Conservation (phyloP, 2,329 filamentous ascomycete genomes). For the Trichoderma cornu-damae region DNA sequence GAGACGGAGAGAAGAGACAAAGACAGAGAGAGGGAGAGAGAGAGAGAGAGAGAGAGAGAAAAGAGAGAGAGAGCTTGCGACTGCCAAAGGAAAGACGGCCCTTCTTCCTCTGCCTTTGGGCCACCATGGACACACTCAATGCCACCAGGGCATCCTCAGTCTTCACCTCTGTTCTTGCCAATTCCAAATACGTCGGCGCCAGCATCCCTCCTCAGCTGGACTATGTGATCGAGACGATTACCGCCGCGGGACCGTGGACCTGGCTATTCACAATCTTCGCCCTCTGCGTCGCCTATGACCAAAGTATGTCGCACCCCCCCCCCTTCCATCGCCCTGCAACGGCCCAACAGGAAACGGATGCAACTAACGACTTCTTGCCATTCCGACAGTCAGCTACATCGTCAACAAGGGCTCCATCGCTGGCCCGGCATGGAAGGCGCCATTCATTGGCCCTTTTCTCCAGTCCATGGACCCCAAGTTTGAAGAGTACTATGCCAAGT, state of each 20-base stretch:
- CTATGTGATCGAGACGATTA: constrained; percentile 49
- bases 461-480: constrained; percentile 90
- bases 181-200: constrained; percentile 48
- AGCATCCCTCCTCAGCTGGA: constrained; percentile 53
- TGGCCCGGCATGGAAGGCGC: constrained; percentile 69
- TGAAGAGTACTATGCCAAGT: constrained; percentile 85
- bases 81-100: background rate
- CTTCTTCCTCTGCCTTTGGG: background rate
- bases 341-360: background rate
- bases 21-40: background rate
- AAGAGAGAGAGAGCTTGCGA: background rate
- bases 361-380: background rate
- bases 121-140: constrained; percentile 43
- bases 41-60: background rate
- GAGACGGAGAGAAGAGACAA: too few relatives aligned
- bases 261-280: constrained; percentile 66
- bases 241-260: constrained; percentile 55
- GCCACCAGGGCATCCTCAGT: constrained; percentile 60
- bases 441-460: constrained; percentile 93
- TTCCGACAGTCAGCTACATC: constrained; percentile 64
- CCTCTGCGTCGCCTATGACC: constrained; percentile 76
- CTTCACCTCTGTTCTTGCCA: constrained; percentile 65
- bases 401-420: constrained; percentile 69
- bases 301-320: constrained; percentile 55
- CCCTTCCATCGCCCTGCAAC: background rate